Conservation (phyloP, 75 land plant species). For the Sequoiadendron giganteum region DNA sequence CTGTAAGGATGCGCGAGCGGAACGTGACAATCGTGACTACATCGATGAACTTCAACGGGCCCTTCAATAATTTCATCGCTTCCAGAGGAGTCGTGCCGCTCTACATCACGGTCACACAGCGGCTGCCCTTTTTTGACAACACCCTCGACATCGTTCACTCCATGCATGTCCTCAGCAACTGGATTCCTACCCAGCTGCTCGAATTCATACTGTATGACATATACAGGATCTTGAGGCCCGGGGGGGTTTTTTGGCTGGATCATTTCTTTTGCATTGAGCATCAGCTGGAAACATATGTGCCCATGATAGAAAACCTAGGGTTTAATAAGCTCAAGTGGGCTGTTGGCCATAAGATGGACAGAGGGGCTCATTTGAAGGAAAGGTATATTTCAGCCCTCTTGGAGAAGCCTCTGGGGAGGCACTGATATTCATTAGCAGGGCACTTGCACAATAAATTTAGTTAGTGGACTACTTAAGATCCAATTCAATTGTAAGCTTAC, state of each 20-base stretch:
- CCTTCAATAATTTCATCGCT: constrained; percentile 72
- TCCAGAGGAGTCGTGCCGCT: constrained; percentile 61
- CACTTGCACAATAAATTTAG: not conserved
- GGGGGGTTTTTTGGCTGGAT: constrained; percentile 72
- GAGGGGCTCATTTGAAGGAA: constrained; percentile 46
- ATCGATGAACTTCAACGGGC: constrained; percentile 72
- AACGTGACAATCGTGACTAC: constrained; percentile 62
- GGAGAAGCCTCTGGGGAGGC: constrained; percentile 42
- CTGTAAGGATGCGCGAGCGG: constrained; percentile 69
- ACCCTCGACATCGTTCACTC: constrained; percentile 74
- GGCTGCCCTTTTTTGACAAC: constrained; percentile 75
- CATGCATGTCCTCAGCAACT: constrained; percentile 64
- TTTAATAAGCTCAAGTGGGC: constrained; percentile 57
- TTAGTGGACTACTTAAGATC: not conserved
- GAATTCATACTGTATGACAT: constrained; percentile 69
- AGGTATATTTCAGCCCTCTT: constrained; percentile 62
- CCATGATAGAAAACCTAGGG: constrained; percentile 48
- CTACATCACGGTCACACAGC: constrained; percentile 50
- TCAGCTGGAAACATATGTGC: constrained; percentile 49
- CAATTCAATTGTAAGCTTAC: not conserved
- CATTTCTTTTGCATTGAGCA: constrained; percentile 59
- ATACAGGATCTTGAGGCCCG: constrained; percentile 69
- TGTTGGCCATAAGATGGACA: constrained; percentile 55
- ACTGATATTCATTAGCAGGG: not conserved
- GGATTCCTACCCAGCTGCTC: constrained; percentile 57